Evolutionary conservation across 1,284 basidiomycete species (phyloP), one percentile per base, ranked within the genome.

Genomic region (Polyporus tsugae): DNA sequence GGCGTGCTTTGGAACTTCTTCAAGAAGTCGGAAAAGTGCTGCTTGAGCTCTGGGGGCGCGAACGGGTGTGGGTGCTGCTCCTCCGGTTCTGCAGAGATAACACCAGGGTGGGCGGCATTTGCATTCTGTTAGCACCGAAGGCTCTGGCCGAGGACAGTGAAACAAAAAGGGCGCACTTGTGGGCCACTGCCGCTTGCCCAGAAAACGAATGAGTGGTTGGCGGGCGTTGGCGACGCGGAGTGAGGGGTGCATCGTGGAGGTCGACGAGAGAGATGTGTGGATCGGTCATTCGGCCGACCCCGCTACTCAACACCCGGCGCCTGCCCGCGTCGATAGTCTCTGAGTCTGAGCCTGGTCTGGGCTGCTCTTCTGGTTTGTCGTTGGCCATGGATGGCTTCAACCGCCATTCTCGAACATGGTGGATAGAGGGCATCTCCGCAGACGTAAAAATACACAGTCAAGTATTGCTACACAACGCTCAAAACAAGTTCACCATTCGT

Each of bases 201-300:
- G 64, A 79, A 96, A 96, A 75, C 86, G 87, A 70, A 96, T 96
- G 78, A 95, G 89, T 36, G 94, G 94, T 70, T 78, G 85, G 76
- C 81, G 88, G 72, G 74, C 82, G 62, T 74, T 68, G 65, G 80
- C 79, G 66, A 83, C 76, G 68, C 85, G 83, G 41, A 85, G 74
- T 66, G 86, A 81, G 36, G 86, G 84, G 72, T 83, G 81, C 87
- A 88, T 89, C 60, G 66, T 71, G 63, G 64, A 59, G 44, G 67
- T 52, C 44, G 71, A 67, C 61, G 68, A 60, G 63, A 62, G 64
- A 60, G 64, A n/a, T 62, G 62, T 52, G 62, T 41, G 63, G 33
- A 29, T 61, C 67, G 65, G 60, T 44, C 38, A 9, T 63, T 73
- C 72, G 69, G 72, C 72, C 66, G 68, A 73, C 60, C 53, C 67